Conservation (phyloP, 2,329 filamentous ascomycete species). For the Epichloe scottii region DNA sequence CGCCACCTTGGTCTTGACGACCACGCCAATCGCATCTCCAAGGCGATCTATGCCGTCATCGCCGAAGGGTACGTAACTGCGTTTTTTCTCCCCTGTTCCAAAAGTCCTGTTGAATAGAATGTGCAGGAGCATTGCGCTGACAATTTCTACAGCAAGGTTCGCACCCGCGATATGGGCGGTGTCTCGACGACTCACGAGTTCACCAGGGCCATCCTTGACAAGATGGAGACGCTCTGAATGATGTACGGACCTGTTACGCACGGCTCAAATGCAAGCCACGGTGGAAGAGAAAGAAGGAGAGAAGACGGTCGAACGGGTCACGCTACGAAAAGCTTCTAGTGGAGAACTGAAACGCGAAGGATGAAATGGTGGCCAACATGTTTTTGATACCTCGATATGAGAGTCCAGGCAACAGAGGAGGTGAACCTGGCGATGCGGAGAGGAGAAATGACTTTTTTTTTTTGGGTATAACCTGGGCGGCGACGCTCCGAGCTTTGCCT, state of each 20-base stretch:
- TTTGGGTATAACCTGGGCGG: neutral
- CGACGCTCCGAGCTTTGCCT: neutral
- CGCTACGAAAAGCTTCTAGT: neutral
- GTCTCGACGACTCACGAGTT: constrained; percentile 84
- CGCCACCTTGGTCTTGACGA: constrained; percentile 95
- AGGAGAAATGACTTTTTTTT: neutral
- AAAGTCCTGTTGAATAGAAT: neutral
- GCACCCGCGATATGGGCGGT: constrained; percentile 95
- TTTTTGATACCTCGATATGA: constrained; percentile 5
- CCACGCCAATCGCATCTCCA: constrained; percentile 96
- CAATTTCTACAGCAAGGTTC: constrained; percentile 50
- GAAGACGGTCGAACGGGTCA: neutral
- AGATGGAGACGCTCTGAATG: constrained; percentile 71
- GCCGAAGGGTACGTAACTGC: constrained; percentile 62
- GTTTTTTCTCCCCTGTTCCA: neutral
- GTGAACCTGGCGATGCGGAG: neutral
- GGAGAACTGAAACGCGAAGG: neutral
- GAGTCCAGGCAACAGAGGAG: neutral
- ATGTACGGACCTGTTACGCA: neutral
- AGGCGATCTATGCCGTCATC: constrained; percentile 67
- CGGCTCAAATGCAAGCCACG: neutral
- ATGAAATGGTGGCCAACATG: neutral
- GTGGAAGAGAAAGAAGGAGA: neutral
- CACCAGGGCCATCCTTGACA: constrained; percentile 83
- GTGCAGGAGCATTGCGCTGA: constrained; percentile 23